A percentile compares a stretch with the other conserved stretches of the same genome.
Evolutionary conservation across 106 monocot genomes (phyloP).

Genomic region (Dactylorhiza incarnata): DNA sequence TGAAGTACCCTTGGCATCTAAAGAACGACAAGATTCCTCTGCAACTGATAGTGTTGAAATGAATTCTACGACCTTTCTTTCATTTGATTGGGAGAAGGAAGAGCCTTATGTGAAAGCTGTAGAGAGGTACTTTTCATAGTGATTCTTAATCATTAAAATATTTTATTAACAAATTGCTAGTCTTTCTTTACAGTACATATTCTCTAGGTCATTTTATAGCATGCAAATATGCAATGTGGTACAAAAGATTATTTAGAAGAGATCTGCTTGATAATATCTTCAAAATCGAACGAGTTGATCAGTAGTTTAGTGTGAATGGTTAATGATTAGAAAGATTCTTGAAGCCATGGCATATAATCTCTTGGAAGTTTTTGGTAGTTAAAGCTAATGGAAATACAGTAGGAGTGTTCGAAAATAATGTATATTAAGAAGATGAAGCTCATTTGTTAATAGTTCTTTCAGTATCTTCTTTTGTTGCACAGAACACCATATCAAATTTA

Average conservation of each 20-base stretch:
- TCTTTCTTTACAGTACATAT: background rate
- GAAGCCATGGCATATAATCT: background rate
- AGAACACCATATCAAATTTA: background rate
- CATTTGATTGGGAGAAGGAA: constrained; percentile 94
- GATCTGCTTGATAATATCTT: background rate
- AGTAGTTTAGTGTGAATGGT: background rate
- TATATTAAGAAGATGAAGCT: background rate
- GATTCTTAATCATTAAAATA: background rate
- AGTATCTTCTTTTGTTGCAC: background rate
- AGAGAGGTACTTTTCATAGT: constrained; percentile 40
- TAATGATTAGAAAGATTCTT: background rate
- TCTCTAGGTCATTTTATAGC: background rate
- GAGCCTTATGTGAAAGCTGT: constrained; percentile 77
- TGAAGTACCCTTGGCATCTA: constrained; percentile 20
- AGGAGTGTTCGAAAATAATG: background rate
- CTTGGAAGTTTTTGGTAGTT: background rate
- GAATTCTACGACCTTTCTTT: constrained; percentile 48
- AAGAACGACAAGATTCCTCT: constrained; percentile 24
- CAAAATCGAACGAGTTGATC: background rate
- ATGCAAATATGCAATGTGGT: background rate
- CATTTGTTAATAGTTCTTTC: background rate
- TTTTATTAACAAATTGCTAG: background rate
- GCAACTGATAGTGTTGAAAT: constrained; percentile 19
- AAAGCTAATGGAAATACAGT: background rate
- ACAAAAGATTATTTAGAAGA: too few species aligned